These are phyloP conservation scores for Colletotrichum liriopes DNA, from an alignment of 2,329 filamentous ascomycete genomes.

Conservation along the genomic window DNA sequence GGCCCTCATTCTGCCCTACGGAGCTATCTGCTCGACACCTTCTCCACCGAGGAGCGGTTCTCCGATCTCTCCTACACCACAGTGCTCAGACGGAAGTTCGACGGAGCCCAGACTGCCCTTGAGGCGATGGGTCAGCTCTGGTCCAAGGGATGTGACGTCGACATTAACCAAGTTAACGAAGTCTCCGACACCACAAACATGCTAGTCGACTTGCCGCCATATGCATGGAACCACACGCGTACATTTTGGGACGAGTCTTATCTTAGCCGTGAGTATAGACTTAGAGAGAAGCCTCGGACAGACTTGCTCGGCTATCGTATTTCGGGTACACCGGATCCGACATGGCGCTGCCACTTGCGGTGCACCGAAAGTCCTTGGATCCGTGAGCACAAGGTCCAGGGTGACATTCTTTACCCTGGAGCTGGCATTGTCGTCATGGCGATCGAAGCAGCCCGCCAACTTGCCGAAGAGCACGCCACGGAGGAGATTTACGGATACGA, in stretches of 20 bases:
- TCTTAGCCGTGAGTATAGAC: slow-evolving; percentile 41
- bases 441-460: slow-evolving; percentile 43
- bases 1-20: slow-evolving; percentile 46
- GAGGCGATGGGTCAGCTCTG: slow-evolving; percentile 55
- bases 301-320: slow-evolving; percentile 41
- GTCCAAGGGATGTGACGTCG: slow-evolving; percentile 51
- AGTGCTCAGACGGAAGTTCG: slow-evolving; percentile 50
- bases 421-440: slow-evolving; percentile 53
- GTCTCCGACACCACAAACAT: slow-evolving; percentile 18
- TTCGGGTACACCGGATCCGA: slow-evolving; percentile 23
- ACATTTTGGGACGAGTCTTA: slow-evolving; percentile 40
- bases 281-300: slow-evolving; percentile 32
- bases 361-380: slow-evolving; percentile 60
- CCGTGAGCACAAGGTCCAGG: slow-evolving; percentile 63
- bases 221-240: slow-evolving; percentile 44
- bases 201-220: slow-evolving; percentile 43
- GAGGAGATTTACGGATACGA: slow-evolving; percentile 44
- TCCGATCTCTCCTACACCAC: slow-evolving; percentile 33
- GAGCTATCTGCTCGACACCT: slow-evolving; percentile 66
- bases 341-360: slow-evolving; percentile 42
- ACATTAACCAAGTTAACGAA: slow-evolving; percentile 43
- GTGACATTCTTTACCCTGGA: slow-evolving; percentile 58
- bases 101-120: slow-evolving; percentile 49
- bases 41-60: slow-evolving; percentile 52
- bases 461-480: slow-evolving; percentile 24